Percentiles rank a stretch among this genome's conserved stretches.
phyloP scores from a whole-genome alignment of 768 basidiomycete genomes.

The Hygrophorus pudorinus region DNA sequence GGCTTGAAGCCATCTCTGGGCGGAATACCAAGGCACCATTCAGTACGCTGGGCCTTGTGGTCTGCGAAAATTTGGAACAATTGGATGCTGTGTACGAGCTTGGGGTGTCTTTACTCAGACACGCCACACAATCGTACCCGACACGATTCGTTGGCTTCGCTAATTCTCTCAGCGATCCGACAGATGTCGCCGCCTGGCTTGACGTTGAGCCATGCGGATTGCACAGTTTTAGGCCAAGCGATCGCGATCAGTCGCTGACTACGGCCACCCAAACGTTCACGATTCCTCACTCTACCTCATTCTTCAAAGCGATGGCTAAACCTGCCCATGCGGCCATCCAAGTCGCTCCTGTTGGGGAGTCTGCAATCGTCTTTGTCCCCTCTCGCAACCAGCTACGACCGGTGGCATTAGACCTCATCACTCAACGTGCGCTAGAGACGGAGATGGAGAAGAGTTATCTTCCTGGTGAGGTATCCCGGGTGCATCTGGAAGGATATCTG shows the following conservation, averaged over 20 bases:
- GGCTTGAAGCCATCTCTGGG: conserved; percentile 34
- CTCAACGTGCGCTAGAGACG: conserved; percentile 71
- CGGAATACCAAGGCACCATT: conserved; percentile 19
- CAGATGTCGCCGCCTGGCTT: conserved; percentile 79
- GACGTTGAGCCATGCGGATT: conserved; percentile 51
- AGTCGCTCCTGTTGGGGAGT: conserved; percentile 29
- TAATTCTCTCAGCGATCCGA: conserved; percentile 69
- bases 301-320: conserved; percentile 89
- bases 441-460: conserved; percentile 63
- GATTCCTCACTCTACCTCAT: conserved; percentile 74
- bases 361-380: conserved; percentile 80
- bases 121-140: conserved; percentile 47
- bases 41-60: conserved; percentile 47
- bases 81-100: conserved; percentile 79
- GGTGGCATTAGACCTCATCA: conserved; percentile 78
- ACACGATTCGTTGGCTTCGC: conserved; percentile 74
- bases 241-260: conserved; percentile 72
- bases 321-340: conserved; percentile 75
- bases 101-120: conserved; percentile 60
- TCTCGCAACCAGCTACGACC: conserved; percentile 66
- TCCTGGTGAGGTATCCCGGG: conserved; percentile 34
- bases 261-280: conserved; percentile 69
- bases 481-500: conserved; percentile 50
- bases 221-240: conserved; percentile 71
- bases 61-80: conserved; percentile 82